Evolutionary conservation across 345 rosid species (phyloP).

Genomic region (Melaleuca quinquenervia): DNA sequence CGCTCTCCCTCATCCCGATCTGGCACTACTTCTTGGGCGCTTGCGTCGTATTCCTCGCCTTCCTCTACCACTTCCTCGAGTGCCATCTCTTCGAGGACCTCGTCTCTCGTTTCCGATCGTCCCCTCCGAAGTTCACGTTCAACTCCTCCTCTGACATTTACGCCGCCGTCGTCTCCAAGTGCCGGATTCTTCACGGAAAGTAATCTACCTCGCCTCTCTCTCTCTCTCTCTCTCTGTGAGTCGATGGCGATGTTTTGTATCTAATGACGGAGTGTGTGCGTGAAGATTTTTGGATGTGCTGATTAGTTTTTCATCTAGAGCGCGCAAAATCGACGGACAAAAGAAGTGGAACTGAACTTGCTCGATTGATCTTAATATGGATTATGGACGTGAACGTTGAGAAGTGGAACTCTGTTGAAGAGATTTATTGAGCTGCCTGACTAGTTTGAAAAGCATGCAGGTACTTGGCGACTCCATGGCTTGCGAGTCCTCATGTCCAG

Average conservation of each 20-base stretch:
- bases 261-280: not conserved
- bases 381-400: not conserved
- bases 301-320: not conserved
- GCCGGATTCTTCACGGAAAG: constrained; percentile 65
- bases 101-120: constrained; percentile 28
- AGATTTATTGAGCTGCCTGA: not conserved
- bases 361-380: not conserved
- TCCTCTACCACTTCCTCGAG: constrained; percentile 60
- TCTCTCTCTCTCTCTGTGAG: not conserved
- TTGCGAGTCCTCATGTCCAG: constrained; percentile 86
- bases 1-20: constrained; percentile 37
- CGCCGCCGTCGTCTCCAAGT: constrained; percentile 50
- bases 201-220: not conserved
- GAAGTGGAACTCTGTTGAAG: not conserved
- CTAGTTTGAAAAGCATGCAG: constrained; percentile 13
- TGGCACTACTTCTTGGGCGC: constrained; percentile 28
- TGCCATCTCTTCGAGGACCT: constrained; percentile 59
- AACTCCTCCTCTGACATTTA: constrained; percentile 39
- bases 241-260: not conserved
- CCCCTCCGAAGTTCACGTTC: constrained; percentile 28
- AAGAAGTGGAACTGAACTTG: too few species aligned
- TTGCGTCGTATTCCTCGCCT: constrained; percentile 8
- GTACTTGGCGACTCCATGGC: constrained; percentile 72
- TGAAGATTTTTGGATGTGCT: not conserved
- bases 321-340: not conserved